Evolutionary conservation across 1,139 yeast genomes (phyloP).

Genomic region (Nadsonia starkeyi-henricii): DNA sequence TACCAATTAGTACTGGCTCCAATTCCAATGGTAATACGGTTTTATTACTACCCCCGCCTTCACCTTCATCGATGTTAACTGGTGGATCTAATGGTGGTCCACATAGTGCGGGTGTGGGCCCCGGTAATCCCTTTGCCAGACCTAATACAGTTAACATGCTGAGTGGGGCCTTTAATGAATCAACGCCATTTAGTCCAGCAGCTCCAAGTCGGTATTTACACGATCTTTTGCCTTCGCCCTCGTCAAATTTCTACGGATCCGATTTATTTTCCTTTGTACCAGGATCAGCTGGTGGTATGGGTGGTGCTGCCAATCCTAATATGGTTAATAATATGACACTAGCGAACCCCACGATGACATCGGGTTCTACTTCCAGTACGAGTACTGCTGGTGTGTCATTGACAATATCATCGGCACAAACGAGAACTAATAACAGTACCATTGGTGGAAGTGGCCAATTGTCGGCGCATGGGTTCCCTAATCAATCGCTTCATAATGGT

Average conservation of each 20-base stretch:
- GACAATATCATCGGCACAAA: no score
- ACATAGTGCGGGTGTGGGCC: conserved; percentile 14
- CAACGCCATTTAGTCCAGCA: conserved; percentile 28
- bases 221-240: conserved; percentile 30
- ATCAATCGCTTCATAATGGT: no score
- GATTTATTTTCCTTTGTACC: conserved; percentile 19
- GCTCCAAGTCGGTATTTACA: conserved; percentile 27
- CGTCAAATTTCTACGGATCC: conserved; percentile 23
- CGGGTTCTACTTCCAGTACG: no score
- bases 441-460: no score
- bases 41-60: conserved; percentile 16
- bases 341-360: no score
- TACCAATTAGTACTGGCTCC: conserved; percentile 2
- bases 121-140: conserved; percentile 23
- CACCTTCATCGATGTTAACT: conserved; percentile 15
- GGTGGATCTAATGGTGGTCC: no score
- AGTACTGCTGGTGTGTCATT: no score
- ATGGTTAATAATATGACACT: no score
- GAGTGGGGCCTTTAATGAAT: conserved; percentile 17
- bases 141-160: conserved; percentile 14
- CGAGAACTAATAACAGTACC: no score
- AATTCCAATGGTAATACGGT: conserved; percentile 8
- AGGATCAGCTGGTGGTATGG: conserved; percentile 3
- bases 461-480: no score
- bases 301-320: no score